Conservation (phyloP, 2,329 filamentous ascomycete genomes). For the Stemphylium beticola region DNA sequence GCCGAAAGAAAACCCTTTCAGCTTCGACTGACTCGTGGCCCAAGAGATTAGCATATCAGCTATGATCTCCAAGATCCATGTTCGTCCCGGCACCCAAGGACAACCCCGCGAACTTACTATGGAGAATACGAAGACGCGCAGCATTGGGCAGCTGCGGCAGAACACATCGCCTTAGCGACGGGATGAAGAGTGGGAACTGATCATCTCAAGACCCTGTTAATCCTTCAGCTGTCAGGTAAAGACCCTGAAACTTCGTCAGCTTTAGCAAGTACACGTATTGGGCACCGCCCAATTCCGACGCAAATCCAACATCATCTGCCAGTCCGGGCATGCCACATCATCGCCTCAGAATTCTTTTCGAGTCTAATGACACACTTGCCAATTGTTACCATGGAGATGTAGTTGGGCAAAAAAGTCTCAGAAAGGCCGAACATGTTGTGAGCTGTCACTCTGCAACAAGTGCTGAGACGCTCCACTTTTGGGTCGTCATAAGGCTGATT, state of each 20-base stretch:
- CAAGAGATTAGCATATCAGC: background rate
- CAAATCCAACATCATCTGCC: background rate
- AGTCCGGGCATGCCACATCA: background rate
- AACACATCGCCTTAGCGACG: slow-evolving; percentile 9
- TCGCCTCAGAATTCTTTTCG: background rate
- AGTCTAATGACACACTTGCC: slow-evolving; percentile 1
- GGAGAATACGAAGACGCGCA: slow-evolving; percentile 8
- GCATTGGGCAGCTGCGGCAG: slow-evolving; percentile 11
- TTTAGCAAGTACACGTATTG: background rate
- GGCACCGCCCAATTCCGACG: background rate
- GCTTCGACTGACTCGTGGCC: background rate
- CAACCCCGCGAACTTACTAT: slow-evolving; percentile 2
- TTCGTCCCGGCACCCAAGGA: slow-evolving; percentile 1
- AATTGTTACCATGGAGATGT: slow-evolving; percentile 8
- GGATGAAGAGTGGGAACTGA: slow-evolving; percentile 3
- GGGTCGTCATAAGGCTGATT: slow-evolving; percentile 7
- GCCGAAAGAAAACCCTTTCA: background rate
- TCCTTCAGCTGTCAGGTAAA: background rate
- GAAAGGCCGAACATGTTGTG: background rate
- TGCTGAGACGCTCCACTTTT: slow-evolving; percentile 7
- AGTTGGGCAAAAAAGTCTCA: slow-evolving; percentile 1
- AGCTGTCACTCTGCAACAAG: background rate
- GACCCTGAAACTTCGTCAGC: background rate
- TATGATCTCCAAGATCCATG: slow-evolving; percentile 4
- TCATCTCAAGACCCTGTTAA: slow-evolving; percentile 11